Conservation (phyloP, 805 yeast genomes). For the Millerozyma acaciae region DNA sequence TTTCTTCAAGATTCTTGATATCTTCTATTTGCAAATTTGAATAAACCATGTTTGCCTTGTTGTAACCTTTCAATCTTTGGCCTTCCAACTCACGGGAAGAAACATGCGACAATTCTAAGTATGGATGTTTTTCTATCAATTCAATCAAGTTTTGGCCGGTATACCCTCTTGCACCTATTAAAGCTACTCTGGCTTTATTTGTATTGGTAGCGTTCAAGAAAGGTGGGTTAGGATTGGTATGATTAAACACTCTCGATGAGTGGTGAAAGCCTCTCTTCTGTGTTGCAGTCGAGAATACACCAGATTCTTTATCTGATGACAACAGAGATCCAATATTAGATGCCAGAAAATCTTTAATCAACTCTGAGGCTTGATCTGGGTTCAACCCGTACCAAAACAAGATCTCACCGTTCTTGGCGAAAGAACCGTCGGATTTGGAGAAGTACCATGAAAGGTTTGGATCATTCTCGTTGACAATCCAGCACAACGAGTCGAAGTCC, state of each 20-base stretch:
- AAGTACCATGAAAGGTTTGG: constrained; percentile 90
- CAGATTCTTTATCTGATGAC: constrained; percentile 38
- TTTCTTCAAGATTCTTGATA: constrained; percentile 69
- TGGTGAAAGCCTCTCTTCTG: constrained; percentile 54
- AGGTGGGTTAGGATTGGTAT: constrained; percentile 71
- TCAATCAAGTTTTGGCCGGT: constrained; percentile 92
- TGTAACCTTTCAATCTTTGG: constrained; percentile 80
- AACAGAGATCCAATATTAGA: constrained; percentile 32
- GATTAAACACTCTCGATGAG: constrained; percentile 12
- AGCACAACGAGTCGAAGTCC: constrained; percentile 70
- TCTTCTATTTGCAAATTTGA: constrained; percentile 87
- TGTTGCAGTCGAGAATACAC: constrained; percentile 44
- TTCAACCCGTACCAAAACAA: constrained; percentile 93
- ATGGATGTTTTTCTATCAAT: constrained; percentile 83
- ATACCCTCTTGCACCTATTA: constrained; percentile 97
- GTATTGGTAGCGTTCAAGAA: constrained; percentile 58
- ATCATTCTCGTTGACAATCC: constrained; percentile 90
- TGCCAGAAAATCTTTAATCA: constrained; percentile 52
- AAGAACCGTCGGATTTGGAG: constrained; percentile 90
- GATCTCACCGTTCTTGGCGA: constrained; percentile 81
- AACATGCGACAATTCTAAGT: constrained; percentile 83
- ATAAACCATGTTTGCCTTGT: constrained; percentile 73
- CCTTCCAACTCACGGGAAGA: constrained; percentile 95
- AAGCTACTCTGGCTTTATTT: constrained; percentile 69
- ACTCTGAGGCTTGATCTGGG: constrained; percentile 54